Conservation (phyloP, 495 filamentous ascomycete species). For the Penicillium odoratum region DNA sequence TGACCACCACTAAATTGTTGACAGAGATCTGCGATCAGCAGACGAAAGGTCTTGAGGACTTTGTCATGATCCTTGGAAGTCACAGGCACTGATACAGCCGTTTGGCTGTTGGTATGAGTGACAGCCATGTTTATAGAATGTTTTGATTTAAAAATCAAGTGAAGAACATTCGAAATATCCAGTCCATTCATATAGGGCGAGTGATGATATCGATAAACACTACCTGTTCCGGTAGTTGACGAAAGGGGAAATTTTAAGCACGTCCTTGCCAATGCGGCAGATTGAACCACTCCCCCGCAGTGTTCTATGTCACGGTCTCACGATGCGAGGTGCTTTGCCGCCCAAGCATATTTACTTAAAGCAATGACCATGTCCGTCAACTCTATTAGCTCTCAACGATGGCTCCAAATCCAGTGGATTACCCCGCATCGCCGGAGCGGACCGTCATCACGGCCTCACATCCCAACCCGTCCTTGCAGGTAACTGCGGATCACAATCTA, state of each 20-base stretch:
- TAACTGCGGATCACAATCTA: slow-evolving; percentile 54
- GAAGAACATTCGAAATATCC: neutral
- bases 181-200: slow-evolving; percentile 11
- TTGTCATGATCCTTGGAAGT: slow-evolving; percentile 40
- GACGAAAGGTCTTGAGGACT: slow-evolving; percentile 52
- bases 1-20: slow-evolving; percentile 61
- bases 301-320: neutral
- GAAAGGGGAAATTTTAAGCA: slow-evolving; percentile 12
- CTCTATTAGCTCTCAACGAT: slow-evolving; percentile 4
- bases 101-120: slow-evolving; percentile 15
- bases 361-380: slow-evolving; percentile 6
- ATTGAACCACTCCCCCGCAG: slow-evolving; percentile 2
- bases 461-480: slow-evolving; percentile 56
- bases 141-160: neutral
- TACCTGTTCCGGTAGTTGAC: slow-evolving; percentile 11
- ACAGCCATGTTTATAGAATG: slow-evolving; percentile 15
- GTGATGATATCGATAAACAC: slow-evolving; percentile 10
- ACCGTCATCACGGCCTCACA: slow-evolving; percentile 22
- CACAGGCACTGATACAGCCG: no score
- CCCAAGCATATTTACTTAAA: slow-evolving; percentile 7
- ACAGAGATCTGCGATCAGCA: slow-evolving; percentile 59
- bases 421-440: slow-evolving; percentile 8
- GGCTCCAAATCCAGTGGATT: slow-evolving; percentile 19
- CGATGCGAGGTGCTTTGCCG: slow-evolving; percentile 8
- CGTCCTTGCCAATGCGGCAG: neutral